Evolutionary conservation across 306 rosid species (phyloP).

Genomic region (Geum urbanum): DNA sequence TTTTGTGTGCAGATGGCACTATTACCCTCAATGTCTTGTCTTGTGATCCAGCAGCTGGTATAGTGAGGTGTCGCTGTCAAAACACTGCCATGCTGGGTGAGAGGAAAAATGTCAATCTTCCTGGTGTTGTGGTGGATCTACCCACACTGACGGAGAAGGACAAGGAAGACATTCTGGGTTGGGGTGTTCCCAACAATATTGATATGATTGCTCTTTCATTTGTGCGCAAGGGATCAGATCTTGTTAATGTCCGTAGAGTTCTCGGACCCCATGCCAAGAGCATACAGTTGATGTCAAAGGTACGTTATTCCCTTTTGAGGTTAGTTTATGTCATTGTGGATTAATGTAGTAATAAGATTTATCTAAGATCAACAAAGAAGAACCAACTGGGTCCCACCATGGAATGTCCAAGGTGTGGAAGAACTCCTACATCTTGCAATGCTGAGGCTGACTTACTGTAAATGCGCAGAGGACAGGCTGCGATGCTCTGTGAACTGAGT

Average conservation of each 20-base stretch:
- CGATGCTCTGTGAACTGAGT: too few species aligned
- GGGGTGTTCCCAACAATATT: constrained; percentile 95
- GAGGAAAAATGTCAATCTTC: constrained; percentile 95
- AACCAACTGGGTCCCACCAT: too few species aligned
- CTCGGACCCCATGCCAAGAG: constrained; percentile 74
- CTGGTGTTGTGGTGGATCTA: constrained; percentile 94
- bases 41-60: constrained; percentile 57
- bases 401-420: too few species aligned
- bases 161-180: constrained; percentile 78
- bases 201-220: constrained; percentile 98
- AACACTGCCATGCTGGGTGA: constrained; percentile 85
- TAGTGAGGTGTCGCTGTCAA: constrained; percentile 79
- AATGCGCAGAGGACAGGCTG: too few species aligned
- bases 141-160: constrained; percentile 94
- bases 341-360: too few species aligned
- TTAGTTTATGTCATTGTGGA: background rate
- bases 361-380: too few species aligned
- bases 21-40: constrained; percentile 79
- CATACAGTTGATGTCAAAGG: constrained; percentile 89
- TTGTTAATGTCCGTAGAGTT: constrained; percentile 84
- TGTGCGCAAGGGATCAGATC: constrained; percentile 95
- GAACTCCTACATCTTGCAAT: too few species aligned
- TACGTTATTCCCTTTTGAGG: constrained; percentile 25
- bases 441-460: too few species aligned
- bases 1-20: constrained; percentile 88